Percentiles rank a stretch among this genome's conserved stretches.
phyloP scores from a whole-genome alignment of 805 yeast species.

The Sugiyamaella marilandica region DNA sequence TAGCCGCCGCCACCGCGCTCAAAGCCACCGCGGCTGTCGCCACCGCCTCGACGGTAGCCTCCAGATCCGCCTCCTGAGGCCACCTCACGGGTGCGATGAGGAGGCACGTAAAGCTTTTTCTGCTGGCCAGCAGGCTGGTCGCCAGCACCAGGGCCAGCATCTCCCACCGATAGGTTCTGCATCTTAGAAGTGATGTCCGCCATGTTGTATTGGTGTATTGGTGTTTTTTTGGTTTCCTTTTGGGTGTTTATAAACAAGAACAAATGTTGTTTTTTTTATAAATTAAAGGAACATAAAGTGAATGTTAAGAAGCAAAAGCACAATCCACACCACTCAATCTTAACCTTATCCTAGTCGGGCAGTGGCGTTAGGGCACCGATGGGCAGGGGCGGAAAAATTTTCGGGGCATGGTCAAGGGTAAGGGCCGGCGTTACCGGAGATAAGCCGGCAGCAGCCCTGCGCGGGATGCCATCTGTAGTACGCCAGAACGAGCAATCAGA shows the following conservation, averaged over 20 bases:
- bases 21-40: conserved; percentile 7
- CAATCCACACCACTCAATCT: neutral
- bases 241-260: neutral
- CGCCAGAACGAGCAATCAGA: no score
- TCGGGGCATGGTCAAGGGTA: neutral
- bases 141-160: conserved; percentile 10
- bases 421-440: conserved; percentile 4
- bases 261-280: conserved; percentile 5
- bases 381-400: conserved; percentile 2
- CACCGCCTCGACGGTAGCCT: conserved; percentile 7
- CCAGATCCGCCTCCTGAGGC: conserved; percentile 3
- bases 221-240: neutral
- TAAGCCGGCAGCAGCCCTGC: neutral
- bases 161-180: conserved; percentile 51
- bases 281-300: conserved; percentile 11
- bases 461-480: no score
- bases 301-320: conserved; percentile 5
- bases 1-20: conserved; percentile 20
- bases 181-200: conserved; percentile 55
- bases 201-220: conserved; percentile 37
- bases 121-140: conserved; percentile 16
- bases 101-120: conserved; percentile 47
- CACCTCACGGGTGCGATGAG: conserved; percentile 37
- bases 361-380: neutral
- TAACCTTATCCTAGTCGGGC: conserved; percentile 3